These are phyloP conservation scores for Colletotrichum sp. DNA, from an alignment of 2,329 filamentous ascomycete genomes.

Conservation along the genomic window DNA sequence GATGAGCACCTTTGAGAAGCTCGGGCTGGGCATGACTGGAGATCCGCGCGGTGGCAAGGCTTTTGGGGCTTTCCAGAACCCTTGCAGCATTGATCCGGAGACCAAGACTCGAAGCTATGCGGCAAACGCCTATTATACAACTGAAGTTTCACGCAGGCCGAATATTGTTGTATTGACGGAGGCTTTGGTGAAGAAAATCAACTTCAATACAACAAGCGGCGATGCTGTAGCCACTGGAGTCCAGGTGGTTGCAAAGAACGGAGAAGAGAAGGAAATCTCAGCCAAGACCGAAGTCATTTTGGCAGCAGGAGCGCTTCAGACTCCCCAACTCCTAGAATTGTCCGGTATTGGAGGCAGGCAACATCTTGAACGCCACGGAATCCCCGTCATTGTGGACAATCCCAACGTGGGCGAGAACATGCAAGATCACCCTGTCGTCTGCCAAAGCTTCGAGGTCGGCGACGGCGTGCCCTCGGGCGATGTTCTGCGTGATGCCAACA, in stretches of 20 bases:
- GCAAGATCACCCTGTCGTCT: slow-evolving; percentile 44
- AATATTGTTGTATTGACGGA: slow-evolving; percentile 29
- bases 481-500: slow-evolving; percentile 35
- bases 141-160: background rate
- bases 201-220: background rate
- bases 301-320: slow-evolving; percentile 43
- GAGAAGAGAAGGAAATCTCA: slow-evolving; percentile 11
- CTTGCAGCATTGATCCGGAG: slow-evolving; percentile 32
- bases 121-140: slow-evolving; percentile 35
- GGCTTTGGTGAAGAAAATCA: slow-evolving; percentile 3
- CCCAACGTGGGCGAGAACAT: slow-evolving; percentile 43
- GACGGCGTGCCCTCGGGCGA: slow-evolving; percentile 41
- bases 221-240: background rate
- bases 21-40: slow-evolving; percentile 34
- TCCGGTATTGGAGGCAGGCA: slow-evolving; percentile 41
- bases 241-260: background rate
- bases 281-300: slow-evolving; percentile 45
- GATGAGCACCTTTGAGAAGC: slow-evolving; percentile 37
- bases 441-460: slow-evolving; percentile 44
- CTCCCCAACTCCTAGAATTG: slow-evolving; percentile 46
- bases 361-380: slow-evolving; percentile 33
- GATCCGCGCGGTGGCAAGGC: slow-evolving; percentile 35
- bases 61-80: slow-evolving; percentile 36
- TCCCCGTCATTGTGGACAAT: slow-evolving; percentile 34
- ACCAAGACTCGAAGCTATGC: slow-evolving; percentile 36